Conservation (phyloP, 768 basidiomycete genomes). For the Termitomyces titanicus region DNA sequence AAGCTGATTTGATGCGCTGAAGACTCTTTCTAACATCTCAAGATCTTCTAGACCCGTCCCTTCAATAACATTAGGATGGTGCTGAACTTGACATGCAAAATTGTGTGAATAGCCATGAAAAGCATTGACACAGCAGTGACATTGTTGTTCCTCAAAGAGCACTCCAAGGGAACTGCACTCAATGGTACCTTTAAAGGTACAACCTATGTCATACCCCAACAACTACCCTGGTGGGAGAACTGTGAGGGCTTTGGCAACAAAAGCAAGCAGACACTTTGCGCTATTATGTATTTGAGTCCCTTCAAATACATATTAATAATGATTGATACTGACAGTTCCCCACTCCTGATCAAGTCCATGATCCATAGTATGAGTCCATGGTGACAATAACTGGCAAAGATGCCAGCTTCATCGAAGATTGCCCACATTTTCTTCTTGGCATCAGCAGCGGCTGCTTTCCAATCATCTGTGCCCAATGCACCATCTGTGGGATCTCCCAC, state of each 20-base stretch:
- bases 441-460: background rate
- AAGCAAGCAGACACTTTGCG: background rate
- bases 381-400: background rate
- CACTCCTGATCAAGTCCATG: background rate
- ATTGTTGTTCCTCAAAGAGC: too few species aligned
- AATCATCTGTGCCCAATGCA: background rate
- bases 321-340: background rate
- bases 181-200: background rate
- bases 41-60: too few species aligned
- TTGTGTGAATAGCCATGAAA: too few species aligned
- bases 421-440: background rate
- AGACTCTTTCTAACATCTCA: too few species aligned
- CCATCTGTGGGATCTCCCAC: background rate
- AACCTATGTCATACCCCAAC: background rate
- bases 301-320: background rate
- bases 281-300: background rate
- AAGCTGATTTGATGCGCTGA: background rate
- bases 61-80: too few species aligned
- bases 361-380: background rate
- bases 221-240: background rate
- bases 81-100: too few species aligned
- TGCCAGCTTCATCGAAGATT: too few species aligned
- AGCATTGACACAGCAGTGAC: too few species aligned
- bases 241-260: background rate
- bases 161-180: too few species aligned